Evolutionary conservation across 768 basidiomycete genomes (phyloP), one percentile per base, ranked within the genome.

Genomic region (Serpula lacrymans): DNA sequence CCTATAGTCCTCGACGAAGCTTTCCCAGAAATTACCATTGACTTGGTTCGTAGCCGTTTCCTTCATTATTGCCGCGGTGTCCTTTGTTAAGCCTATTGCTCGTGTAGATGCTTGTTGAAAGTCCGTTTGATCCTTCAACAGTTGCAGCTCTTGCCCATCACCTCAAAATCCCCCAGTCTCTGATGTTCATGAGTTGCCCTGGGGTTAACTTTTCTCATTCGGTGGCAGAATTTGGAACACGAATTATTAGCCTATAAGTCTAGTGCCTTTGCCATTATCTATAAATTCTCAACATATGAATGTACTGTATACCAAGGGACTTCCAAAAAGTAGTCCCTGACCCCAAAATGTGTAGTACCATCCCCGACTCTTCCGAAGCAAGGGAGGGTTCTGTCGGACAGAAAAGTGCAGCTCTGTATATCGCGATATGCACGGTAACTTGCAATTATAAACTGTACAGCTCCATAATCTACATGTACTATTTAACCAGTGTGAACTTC

Each of bases 111-210:
- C 54, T 78, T 2, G 66, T 79, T 1, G 53, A 68, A 24, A 70
- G 61, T 12, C 36, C 50, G 3, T 77, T 79, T 48, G 65, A 60
- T 17, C 75, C 77, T 3, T 45, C 58, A 27, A 69, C 60, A 20
- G 68, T 81, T 13, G 70, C 68, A 17, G 72, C 75, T 8, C 60
- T 81, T 11, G 68, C 77, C 0, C 67, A 73, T 44, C 65, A 61
- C 5, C 63, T 80, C 6, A 50, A 64, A 20, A 73, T 80, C 16
- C 71, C 77, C 4, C 63, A 70, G 6, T 73, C 77, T 13, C 46
- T 80, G 29, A 82, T 81, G 75, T 81, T 82, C 48, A 79, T 81
- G 70, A 67, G 65, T 25, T 80, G 80, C 52, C 80, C 79, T 22
- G 75, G 80, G 8, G 51, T 63, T 11, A 31, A 57, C 3, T 75